Conservation (phyloP, 2,329 filamentous ascomycete species). For the Exophiala bonariae region DNA sequence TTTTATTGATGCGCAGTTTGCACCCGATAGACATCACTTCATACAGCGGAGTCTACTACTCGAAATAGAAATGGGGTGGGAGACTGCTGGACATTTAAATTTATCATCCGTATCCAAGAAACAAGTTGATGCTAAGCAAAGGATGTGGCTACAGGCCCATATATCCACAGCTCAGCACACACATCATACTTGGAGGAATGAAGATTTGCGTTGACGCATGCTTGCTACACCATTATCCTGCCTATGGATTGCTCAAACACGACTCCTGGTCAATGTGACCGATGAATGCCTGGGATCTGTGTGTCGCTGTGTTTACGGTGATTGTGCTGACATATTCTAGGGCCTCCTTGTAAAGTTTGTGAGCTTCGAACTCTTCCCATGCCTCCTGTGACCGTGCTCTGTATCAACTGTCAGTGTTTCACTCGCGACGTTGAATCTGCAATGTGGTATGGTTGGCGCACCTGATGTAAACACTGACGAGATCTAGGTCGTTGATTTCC, state of each 20-base stretch:
- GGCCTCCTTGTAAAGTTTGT: background rate
- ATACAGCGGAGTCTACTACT: no score
- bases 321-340: background rate
- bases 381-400: background rate
- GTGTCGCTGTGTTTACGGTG: constrained; percentile 5
- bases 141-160: no score
- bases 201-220: no score
- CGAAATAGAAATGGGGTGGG: no score
- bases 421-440: background rate
- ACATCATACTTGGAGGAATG: no score
- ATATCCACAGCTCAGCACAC: no score
- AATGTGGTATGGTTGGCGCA: background rate
- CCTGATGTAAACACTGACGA: constrained; percentile 12
- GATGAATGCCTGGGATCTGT: constrained; percentile 14
- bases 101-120: no score
- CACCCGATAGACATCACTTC: no score
- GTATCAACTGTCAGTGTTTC: background rate
- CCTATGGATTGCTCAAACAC: background rate
- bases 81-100: no score
- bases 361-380: constrained; percentile 10
- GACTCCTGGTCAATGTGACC: constrained; percentile 12
- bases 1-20: no score
- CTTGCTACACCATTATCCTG: no score
- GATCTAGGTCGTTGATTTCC: constrained; percentile 4
- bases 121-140: no score